These are phyloP conservation scores for Stachybotrys chartarum DNA, from an alignment of 2,329 filamentous ascomycete genomes.

Conservation along the genomic window DNA sequence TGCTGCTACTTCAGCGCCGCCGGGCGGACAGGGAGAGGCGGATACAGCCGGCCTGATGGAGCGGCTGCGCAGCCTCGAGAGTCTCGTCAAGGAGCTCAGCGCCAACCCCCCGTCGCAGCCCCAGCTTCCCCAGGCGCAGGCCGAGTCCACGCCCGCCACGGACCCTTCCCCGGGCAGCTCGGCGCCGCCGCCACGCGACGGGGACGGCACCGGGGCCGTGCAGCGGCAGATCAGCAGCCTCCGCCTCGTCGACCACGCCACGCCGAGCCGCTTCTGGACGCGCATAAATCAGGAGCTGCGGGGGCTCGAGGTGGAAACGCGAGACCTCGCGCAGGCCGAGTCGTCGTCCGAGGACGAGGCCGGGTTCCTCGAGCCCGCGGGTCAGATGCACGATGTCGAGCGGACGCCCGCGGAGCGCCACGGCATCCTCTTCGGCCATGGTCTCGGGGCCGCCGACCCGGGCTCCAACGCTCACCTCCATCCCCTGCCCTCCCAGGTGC, in stretches of 20 bases:
- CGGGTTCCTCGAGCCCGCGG: conserved; percentile 17
- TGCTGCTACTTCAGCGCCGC: conserved; percentile 3
- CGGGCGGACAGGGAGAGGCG: not conserved
- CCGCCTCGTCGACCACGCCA: conserved; percentile 39
- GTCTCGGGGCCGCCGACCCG: conserved; percentile 19
- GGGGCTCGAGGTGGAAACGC: conserved; percentile 32
- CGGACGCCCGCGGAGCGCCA: conserved; percentile 37
- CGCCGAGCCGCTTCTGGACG: conserved; percentile 48
- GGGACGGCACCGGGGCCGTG: conserved; percentile 12
- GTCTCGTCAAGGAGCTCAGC: conserved; percentile 42
- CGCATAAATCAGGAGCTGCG: conserved; percentile 47
- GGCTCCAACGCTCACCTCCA: conserved; percentile 34
- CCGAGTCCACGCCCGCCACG: conserved; percentile 14
- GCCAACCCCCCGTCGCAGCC: conserved; percentile 23
- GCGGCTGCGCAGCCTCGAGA: conserved; percentile 40
- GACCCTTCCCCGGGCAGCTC: conserved; percentile 20
- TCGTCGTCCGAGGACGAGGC: conserved; percentile 31
- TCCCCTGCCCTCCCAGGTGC: conserved; percentile 47
- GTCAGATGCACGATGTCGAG: conserved; percentile 29
- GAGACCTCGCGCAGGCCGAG: conserved; percentile 17
- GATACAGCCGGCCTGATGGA: conserved; percentile 35
- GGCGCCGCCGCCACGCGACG: conserved; percentile 7
- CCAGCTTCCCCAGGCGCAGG: conserved; percentile 9
- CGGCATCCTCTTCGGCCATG: conserved; percentile 45
- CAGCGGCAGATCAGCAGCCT: conserved; percentile 39